phyloP scores from a whole-genome alignment of 2,329 filamentous ascomycete genomes.

The Botrytis aclada region DNA sequence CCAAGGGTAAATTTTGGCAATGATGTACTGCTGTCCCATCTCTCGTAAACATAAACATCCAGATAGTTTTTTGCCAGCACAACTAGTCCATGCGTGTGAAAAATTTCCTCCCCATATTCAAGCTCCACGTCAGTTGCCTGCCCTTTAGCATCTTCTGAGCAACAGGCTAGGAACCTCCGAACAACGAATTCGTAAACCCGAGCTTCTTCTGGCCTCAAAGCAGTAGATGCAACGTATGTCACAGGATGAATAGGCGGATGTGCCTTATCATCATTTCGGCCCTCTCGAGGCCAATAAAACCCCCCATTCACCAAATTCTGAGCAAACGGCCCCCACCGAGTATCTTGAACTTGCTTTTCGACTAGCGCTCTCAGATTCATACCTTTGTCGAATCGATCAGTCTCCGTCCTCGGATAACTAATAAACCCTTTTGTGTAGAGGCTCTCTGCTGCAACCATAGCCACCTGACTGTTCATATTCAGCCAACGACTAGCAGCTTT shows the following conservation, averaged over 20 bases:
- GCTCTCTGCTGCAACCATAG: conserved; percentile 83
- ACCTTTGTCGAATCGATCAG: conserved; percentile 86
- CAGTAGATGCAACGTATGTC: conserved; percentile 65
- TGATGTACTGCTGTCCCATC: conserved; percentile 84
- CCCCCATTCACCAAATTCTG: conserved; percentile 69
- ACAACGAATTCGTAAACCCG: conserved; percentile 90
- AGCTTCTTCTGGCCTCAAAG: conserved; percentile 64
- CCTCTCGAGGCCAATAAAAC: conserved; percentile 78
- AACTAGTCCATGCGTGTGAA: conserved; percentile 77
- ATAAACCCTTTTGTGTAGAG: conserved; percentile 95
- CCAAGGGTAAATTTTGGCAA: conserved; percentile 76
- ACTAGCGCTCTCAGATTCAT: conserved; percentile 81
- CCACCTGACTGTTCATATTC: conserved; percentile 83
- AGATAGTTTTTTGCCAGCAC: conserved; percentile 90
- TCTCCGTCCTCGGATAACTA: conserved; percentile 96
- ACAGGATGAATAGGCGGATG: conserved; percentile 97
- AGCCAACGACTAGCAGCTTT: conserved; percentile 90
- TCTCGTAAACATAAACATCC: conserved; percentile 94
- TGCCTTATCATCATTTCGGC: conserved; percentile 89
- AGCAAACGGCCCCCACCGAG: conserved; percentile 77
- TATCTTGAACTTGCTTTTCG: conserved; percentile 76
- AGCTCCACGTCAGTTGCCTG: conserved; percentile 83
- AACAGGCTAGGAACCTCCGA: conserved; percentile 90
- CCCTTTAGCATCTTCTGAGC: conserved; percentile 90
- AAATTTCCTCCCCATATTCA: conserved; percentile 76